Percentiles rank a stretch among this genome's conserved stretches.
Evolutionary conservation across 495 filamentous ascomycete genomes (phyloP).

Genomic region (Lichina pygmaea): DNA sequence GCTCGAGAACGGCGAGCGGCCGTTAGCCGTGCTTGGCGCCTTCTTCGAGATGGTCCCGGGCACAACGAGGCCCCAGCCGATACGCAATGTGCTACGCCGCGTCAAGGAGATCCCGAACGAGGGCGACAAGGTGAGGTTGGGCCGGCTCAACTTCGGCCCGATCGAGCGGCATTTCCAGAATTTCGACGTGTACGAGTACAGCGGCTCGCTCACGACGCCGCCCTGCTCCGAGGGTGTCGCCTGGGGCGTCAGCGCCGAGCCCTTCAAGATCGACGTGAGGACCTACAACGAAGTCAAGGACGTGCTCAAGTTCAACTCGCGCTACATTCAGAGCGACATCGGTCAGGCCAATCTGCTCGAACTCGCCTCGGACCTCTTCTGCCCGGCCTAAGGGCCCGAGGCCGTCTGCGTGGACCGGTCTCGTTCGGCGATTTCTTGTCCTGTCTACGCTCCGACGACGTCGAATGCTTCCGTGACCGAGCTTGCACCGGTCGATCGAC

Average conservation of each 20-base stretch:
- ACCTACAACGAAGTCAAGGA: conserved; percentile 27
- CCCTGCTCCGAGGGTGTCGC: conserved; percentile 34
- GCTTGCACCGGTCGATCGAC: no score
- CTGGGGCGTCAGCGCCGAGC: conserved; percentile 27
- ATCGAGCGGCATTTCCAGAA: conserved; percentile 21
- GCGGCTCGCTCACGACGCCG: conserved; percentile 39
- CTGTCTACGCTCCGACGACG: no score
- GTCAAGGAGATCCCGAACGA: no score
- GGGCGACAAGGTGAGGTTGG: no score
- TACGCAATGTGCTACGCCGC: no score
- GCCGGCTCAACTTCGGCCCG: conserved; percentile 23
- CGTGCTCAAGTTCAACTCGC: conserved; percentile 35
- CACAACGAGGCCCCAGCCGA: no score
- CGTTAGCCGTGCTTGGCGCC: no score
- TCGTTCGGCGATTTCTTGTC: no score
- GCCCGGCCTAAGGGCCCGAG: no score
- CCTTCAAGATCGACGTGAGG: conserved; percentile 21
- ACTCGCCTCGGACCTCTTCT: background rate
- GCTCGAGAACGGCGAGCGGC: no score
- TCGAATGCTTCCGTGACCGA: no score
- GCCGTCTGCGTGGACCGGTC: background rate
- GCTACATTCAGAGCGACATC: conserved; percentile 29
- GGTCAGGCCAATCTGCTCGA: conserved; percentile 25
- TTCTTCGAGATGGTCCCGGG: no score
- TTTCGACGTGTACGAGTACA: conserved; percentile 25